phyloP scores from a whole-genome alignment of 108 stramenopile genomes.

The Cyclostephanos tholiformis region DNA sequence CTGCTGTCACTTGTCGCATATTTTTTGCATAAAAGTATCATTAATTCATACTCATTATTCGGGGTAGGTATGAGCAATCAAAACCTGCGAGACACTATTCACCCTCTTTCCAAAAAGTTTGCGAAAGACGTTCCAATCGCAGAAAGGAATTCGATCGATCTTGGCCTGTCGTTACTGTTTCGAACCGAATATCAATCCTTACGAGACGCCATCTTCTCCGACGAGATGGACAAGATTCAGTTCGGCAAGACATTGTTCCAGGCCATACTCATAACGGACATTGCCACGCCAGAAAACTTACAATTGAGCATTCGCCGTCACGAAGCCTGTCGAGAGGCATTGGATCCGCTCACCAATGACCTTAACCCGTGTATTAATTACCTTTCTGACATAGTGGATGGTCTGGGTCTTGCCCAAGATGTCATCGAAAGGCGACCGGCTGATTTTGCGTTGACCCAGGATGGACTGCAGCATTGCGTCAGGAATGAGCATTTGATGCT shows the following conservation, averaged over 20 bases:
- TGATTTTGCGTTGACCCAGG: slow-evolving; percentile 17
- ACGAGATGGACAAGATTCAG: slow-evolving; percentile 18
- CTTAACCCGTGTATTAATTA: slow-evolving; percentile 27
- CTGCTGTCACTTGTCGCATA: neutral
- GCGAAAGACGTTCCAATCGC: slow-evolving; percentile 22
- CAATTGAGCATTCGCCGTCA: slow-evolving; percentile 23
- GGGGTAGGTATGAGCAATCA: slow-evolving; percentile 25
- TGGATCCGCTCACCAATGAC: neutral
- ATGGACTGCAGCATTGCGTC: slow-evolving; percentile 30
- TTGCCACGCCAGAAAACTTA: slow-evolving; percentile 32
- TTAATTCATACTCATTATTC: no score
- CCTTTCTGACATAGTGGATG: slow-evolving; percentile 16
- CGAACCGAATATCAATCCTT: slow-evolving; percentile 22
- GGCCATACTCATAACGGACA: slow-evolving; percentile 40
- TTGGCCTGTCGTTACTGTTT: slow-evolving; percentile 43
- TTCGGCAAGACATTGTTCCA: slow-evolving; percentile 33
- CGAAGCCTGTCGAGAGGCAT: slow-evolving; percentile 12
- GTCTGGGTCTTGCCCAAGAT: slow-evolving; percentile 1
- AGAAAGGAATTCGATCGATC: slow-evolving; percentile 43
- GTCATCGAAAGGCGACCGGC: slow-evolving; percentile 20
- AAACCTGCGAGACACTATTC: slow-evolving; percentile 17
- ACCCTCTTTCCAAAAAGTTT: slow-evolving; percentile 23
- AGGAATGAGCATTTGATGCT: slow-evolving; percentile 55
- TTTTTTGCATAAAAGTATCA: no score
- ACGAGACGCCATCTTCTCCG: slow-evolving; percentile 23